These are phyloP conservation scores for Cyanidioschyzon merolae DNA, from an alignment of 23 red algal genomes.

Conservation along the genomic window DNA sequence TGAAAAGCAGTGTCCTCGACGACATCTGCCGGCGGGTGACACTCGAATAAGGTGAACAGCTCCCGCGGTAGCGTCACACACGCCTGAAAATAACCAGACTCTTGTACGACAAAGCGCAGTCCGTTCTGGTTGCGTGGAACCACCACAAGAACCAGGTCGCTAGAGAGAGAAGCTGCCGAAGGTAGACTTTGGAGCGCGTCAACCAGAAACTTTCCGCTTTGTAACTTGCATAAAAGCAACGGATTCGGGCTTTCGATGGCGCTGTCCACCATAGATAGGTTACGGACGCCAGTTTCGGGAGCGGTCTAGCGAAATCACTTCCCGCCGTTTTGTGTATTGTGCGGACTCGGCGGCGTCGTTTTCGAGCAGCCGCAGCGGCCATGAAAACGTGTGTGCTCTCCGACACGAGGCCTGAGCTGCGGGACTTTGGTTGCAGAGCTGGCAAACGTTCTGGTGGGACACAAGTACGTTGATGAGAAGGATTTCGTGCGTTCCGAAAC, in stretches of 20 bases:
- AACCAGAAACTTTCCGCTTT: background rate
- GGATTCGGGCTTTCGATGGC: background rate
- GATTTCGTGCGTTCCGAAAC: too few species aligned
- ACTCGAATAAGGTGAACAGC: background rate
- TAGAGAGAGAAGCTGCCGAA: background rate
- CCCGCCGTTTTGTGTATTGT: too few species aligned
- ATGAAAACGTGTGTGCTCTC: too few species aligned
- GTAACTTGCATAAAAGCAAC: background rate
- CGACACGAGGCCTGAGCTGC: too few species aligned
- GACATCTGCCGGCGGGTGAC: background rate
- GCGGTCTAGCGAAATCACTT: too few species aligned
- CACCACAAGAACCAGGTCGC: background rate
- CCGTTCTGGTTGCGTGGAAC: background rate
- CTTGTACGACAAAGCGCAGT: slow-evolving; percentile 1
- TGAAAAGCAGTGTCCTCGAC: background rate
- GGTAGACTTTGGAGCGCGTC: background rate
- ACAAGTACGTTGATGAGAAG: too few species aligned
- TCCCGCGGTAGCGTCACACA: slow-evolving; percentile 15
- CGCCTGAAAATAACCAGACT: slow-evolving; percentile 11
- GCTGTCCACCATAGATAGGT: too few species aligned
- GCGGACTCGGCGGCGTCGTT: too few species aligned
- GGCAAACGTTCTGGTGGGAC: too few species aligned
- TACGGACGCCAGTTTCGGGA: too few species aligned
- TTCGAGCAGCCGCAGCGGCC: too few species aligned
- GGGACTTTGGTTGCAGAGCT: too few species aligned